These are phyloP conservation scores for Arthonia radiata DNA, from an alignment of 495 filamentous ascomycete genomes.

Conservation along the genomic window DNA sequence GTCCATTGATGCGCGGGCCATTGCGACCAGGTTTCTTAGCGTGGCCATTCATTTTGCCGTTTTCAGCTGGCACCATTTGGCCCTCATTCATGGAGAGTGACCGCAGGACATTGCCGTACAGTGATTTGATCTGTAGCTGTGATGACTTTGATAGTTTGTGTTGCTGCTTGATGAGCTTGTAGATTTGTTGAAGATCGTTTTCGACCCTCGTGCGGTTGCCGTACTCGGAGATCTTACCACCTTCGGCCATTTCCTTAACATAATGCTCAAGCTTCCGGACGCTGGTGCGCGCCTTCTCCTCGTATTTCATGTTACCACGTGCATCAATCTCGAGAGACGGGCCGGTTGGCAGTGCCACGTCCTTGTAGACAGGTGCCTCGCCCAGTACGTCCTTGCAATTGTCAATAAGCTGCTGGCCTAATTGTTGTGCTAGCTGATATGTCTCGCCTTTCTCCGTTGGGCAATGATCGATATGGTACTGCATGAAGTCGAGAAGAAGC, in stretches of 20 bases:
- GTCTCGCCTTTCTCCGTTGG: slow-evolving; percentile 92
- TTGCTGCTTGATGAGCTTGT: slow-evolving; percentile 93
- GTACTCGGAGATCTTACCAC: slow-evolving; percentile 94
- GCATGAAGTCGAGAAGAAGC: slow-evolving; percentile 91
- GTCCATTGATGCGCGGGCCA: slow-evolving; percentile 25
- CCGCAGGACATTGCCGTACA: slow-evolving; percentile 82
- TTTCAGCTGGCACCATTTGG: slow-evolving; percentile 79
- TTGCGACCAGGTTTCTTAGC: slow-evolving; percentile 41
- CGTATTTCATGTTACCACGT: slow-evolving; percentile 68
- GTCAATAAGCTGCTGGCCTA: slow-evolving; percentile 85
- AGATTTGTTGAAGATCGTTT: slow-evolving; percentile 76
- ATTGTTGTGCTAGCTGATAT: slow-evolving; percentile 83
- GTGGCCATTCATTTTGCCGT: slow-evolving; percentile 25
- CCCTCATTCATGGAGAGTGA: slow-evolving; percentile 91
- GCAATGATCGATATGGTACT: slow-evolving; percentile 98
- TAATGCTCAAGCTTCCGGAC: slow-evolving; percentile 97
- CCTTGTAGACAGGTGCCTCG: slow-evolving; percentile 73
- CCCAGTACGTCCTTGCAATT: slow-evolving; percentile 86
- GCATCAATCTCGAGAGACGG: slow-evolving; percentile 76
- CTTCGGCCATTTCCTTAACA: slow-evolving; percentile 94
- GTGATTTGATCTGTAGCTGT: slow-evolving; percentile 76
- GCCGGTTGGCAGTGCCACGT: slow-evolving; percentile 75
- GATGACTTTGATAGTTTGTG: slow-evolving; percentile 88
- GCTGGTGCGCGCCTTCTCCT: slow-evolving; percentile 67
- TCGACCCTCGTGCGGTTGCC: slow-evolving; percentile 96